phyloP scores from a whole-genome alignment of 2,329 filamentous ascomycete species.

The Colletotrichum tropicicola region DNA sequence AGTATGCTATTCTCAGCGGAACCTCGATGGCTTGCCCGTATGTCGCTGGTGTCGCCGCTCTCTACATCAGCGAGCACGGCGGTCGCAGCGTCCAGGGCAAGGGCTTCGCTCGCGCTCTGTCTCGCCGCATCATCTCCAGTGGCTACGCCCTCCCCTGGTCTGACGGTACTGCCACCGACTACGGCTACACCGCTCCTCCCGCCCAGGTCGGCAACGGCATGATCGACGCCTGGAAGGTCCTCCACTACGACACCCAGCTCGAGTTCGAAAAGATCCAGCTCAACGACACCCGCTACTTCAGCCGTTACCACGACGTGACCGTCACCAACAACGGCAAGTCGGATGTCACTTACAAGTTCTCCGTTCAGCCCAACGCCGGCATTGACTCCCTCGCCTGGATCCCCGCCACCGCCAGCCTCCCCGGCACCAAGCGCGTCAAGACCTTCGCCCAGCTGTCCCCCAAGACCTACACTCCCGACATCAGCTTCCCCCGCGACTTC shows the following conservation, averaged over 20 bases:
- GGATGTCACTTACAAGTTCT: conserved; percentile 43
- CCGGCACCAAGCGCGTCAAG: conserved; percentile 29
- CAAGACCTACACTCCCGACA: conserved; percentile 27
- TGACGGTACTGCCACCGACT: conserved; percentile 37
- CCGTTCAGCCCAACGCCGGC: conserved; percentile 42
- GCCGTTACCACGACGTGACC: conserved; percentile 35
- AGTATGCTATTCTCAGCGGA: conserved; percentile 52
- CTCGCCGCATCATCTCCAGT: conserved; percentile 43
- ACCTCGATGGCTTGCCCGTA: conserved; percentile 58
- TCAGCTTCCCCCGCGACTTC: conserved; percentile 33
- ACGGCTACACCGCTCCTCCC: conserved; percentile 40
- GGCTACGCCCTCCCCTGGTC: conserved; percentile 41
- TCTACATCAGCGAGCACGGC: conserved; percentile 44
- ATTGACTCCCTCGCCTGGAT: conserved; percentile 43
- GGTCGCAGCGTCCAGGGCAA: conserved; percentile 41
- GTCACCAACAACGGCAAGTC: conserved; percentile 48
- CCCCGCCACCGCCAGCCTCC: not conserved
- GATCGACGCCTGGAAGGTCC: conserved; percentile 51
- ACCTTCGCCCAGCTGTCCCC: conserved; percentile 35
- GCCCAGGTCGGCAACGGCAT: conserved; percentile 52
- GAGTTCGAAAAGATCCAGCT: conserved; percentile 51
- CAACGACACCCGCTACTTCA: conserved; percentile 54
- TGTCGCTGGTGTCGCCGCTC: conserved; percentile 46
- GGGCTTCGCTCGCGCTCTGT: conserved; percentile 40
- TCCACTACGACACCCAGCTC: conserved; percentile 48